A percentile compares a stretch with the other conserved stretches of the same genome.
phyloP scores from a whole-genome alignment of 495 filamentous ascomycete genomes.

The Pyrenula aspistea region DNA sequence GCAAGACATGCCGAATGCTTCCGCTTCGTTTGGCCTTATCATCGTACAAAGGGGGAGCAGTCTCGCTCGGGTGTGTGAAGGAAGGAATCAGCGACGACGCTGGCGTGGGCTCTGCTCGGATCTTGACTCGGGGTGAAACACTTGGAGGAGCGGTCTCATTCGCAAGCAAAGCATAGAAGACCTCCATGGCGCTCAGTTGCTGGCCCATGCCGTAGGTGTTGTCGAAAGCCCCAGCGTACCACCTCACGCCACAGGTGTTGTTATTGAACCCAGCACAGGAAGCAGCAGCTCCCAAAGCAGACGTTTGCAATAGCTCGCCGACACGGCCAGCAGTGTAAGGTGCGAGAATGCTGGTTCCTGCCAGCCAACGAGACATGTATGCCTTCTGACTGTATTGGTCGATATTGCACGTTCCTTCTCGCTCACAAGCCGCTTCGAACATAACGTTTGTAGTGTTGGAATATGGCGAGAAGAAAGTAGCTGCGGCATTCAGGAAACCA shows the following conservation, averaged over 20 bases:
- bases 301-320: slow-evolving; percentile 13
- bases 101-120: too few species aligned
- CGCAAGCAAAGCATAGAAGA: slow-evolving; percentile 37
- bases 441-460: slow-evolving; percentile 24
- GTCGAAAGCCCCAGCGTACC: slow-evolving; percentile 22
- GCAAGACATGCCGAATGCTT: too few species aligned
- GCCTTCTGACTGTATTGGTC: slow-evolving; percentile 33
- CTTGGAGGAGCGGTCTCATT: slow-evolving; percentile 1
- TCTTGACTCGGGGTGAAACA: not conserved
- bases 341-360: slow-evolving; percentile 22
- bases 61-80: too few species aligned
- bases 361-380: slow-evolving; percentile 30
- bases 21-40: too few species aligned
- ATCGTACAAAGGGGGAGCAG: too few species aligned
- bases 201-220: slow-evolving; percentile 37
- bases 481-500: slow-evolving; percentile 38
- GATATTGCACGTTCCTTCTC: slow-evolving; percentile 18
- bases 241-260: slow-evolving; percentile 10
- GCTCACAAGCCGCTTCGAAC: slow-evolving; percentile 28
- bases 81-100: too few species aligned
- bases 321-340: slow-evolving; percentile 21
- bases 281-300: slow-evolving; percentile 23
- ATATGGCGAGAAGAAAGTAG: slow-evolving; percentile 41
- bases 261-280: slow-evolving; percentile 20
- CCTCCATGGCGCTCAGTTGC: slow-evolving; percentile 58